phyloP scores from a whole-genome alignment of 176 grass and related monocot species.

The Musa itinerans region DNA sequence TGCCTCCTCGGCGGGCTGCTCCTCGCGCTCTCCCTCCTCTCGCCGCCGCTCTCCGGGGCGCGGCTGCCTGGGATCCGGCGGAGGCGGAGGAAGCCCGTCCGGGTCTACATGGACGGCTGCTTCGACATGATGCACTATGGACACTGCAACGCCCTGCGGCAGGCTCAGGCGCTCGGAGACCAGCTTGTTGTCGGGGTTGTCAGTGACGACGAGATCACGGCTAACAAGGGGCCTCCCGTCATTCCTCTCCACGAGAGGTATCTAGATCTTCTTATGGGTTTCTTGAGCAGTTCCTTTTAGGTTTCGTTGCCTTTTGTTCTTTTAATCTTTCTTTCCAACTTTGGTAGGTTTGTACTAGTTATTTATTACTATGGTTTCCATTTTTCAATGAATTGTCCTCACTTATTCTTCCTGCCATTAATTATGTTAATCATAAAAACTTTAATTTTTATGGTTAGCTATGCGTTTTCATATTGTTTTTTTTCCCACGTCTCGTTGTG shows the following conservation, averaged over 20 bases:
- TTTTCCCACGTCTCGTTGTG: no score
- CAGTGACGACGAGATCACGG: slow-evolving; percentile 71
- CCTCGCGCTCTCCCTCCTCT: slow-evolving; percentile 38
- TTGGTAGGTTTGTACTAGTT: no score
- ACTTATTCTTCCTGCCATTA: no score
- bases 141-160: slow-evolving; percentile 79
- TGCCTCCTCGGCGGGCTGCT: slow-evolving; percentile 62
- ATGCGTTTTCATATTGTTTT: no score
- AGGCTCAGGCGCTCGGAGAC: slow-evolving; percentile 69
- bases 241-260: slow-evolving; percentile 73
- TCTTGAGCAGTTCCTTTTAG: no score
- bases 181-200: slow-evolving; percentile 76
- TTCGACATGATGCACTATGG: slow-evolving; percentile 99
- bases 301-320: no score
- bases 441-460: no score
- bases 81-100: slow-evolving; percentile 34
- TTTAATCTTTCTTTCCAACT: background rate
- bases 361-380: no score
- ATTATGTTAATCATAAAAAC: no score
- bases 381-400: no score
- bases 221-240: slow-evolving; percentile 77
- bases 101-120: slow-evolving; percentile 96
- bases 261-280: background rate
- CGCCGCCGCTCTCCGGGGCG: slow-evolving; percentile 27
- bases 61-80: slow-evolving; percentile 17